Conservation (phyloP, 164 flowering plant genomes). For the Cinnamomum micranthum region DNA sequence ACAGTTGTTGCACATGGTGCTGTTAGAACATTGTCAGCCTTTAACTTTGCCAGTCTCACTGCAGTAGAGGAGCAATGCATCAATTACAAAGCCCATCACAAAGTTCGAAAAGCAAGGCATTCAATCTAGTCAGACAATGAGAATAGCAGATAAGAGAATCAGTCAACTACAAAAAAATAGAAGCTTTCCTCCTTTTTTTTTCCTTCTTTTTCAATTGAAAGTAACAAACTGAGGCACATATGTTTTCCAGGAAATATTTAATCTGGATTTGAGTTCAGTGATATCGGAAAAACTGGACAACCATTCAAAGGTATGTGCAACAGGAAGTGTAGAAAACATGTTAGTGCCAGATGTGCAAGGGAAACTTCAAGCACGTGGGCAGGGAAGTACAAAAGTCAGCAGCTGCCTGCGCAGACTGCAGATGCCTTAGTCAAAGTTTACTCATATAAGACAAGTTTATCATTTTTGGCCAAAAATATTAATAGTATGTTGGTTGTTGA, state of each 20-base stretch:
- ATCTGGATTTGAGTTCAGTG: background rate
- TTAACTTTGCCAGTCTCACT: slow-evolving; percentile 84
- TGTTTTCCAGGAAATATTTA: too few relatives aligned
- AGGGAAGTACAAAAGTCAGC: too few relatives aligned
- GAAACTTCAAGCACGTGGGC: too few relatives aligned
- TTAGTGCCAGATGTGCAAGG: too few relatives aligned
- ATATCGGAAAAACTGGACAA: background rate
- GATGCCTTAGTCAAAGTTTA: too few relatives aligned
- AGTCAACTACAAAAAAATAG: background rate
- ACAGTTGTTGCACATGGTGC: slow-evolving; percentile 64
- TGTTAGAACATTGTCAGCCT: slow-evolving; percentile 60
- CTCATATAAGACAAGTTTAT: too few relatives aligned
- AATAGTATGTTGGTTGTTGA: too few relatives aligned
- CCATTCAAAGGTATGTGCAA: background rate
- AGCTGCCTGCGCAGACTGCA: too few relatives aligned
- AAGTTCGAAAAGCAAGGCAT: background rate
- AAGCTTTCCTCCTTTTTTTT: too few relatives aligned
- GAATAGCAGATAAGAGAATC: background rate
- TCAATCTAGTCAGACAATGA: background rate
- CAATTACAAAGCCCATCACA: background rate
- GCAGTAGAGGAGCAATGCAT: slow-evolving; percentile 16
- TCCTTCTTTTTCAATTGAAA: background rate
- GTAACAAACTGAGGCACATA: background rate
- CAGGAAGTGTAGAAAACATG: too few relatives aligned
- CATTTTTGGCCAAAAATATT: too few relatives aligned